Percentiles rank a stretch among this genome's conserved stretches.
Evolutionary conservation across 2,329 filamentous ascomycete genomes (phyloP).

Genomic region (Xylaria sp.): DNA sequence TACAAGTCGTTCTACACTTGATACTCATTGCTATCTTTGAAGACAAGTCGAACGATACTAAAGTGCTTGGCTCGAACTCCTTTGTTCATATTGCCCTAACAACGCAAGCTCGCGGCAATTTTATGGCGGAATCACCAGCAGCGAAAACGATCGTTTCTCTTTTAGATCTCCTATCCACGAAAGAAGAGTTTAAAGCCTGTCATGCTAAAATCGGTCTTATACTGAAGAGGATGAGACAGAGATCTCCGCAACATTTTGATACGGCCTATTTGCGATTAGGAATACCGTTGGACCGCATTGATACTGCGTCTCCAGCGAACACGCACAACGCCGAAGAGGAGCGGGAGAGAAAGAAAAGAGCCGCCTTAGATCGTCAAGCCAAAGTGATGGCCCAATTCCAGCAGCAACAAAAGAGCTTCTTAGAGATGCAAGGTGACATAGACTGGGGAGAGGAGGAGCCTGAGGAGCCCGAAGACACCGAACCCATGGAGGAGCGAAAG

Average conservation of each 20-base stretch:
- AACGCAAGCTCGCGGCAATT: conserved; percentile 69
- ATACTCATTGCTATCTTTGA: conserved; percentile 86
- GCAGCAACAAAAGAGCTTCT: conserved; percentile 93
- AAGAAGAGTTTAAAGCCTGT: conserved; percentile 82
- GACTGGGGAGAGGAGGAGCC: conserved; percentile 90
- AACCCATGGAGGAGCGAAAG: conserved; percentile 71
- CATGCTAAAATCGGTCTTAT: conserved; percentile 87
- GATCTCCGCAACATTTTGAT: conserved; percentile 78
- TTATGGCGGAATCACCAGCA: conserved; percentile 64
- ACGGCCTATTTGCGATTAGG: conserved; percentile 71
- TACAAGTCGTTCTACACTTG: conserved; percentile 91
- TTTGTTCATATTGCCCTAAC: conserved; percentile 79
- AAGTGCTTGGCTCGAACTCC: conserved; percentile 64
- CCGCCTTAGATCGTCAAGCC: conserved; percentile 88
- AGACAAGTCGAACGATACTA: conserved; percentile 71
- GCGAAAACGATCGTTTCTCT: conserved; percentile 72
- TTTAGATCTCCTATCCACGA: conserved; percentile 69
- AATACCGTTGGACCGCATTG: conserved; percentile 79
- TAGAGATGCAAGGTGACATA: conserved; percentile 86
- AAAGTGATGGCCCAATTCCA: conserved; percentile 98
- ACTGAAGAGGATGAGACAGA: conserved; percentile 85
- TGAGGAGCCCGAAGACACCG: conserved; percentile 72
- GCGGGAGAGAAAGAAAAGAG: conserved; percentile 86
- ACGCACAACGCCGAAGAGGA: conserved; percentile 74
- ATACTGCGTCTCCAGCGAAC: conserved; percentile 82